Conservation (phyloP, 371 early-diverging fungal species). For the Nematocida sp. region DNA sequence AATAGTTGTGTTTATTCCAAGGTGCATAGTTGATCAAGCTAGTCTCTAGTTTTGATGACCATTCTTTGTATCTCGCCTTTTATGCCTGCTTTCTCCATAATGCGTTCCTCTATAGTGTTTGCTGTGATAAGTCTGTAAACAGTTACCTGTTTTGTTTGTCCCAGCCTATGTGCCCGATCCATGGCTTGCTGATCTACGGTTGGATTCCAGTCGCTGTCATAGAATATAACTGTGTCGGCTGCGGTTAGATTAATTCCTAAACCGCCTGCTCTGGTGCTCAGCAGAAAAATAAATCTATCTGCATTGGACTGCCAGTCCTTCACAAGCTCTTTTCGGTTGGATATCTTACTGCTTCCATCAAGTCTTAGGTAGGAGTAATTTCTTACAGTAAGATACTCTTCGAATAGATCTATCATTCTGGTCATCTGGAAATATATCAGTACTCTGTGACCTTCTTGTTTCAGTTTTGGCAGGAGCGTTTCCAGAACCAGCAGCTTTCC, state of each 20-base stretch:
- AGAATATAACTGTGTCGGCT: conserved; percentile 66
- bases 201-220: conserved; percentile 66
- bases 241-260: conserved; percentile 65
- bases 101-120: conserved; percentile 67
- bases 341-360: conserved; percentile 86
- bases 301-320: conserved; percentile 67
- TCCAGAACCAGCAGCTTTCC: conserved; percentile 85
- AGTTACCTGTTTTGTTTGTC: conserved; percentile 64
- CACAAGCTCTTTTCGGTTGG: conserved; percentile 76
- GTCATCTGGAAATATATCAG: conserved; percentile 98
- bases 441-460: conserved; percentile 80
- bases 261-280: conserved; percentile 72
- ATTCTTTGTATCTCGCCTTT: conserved; percentile 92
- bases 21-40: not conserved
- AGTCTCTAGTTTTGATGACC: conserved; percentile 68
- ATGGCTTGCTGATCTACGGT: conserved; percentile 65
- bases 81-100: conserved; percentile 77
- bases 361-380: conserved; percentile 72
- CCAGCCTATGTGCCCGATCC: conserved; percentile 65
- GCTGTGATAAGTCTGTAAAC: conserved; percentile 63
- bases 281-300: conserved; percentile 75
- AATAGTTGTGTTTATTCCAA: too few species aligned
- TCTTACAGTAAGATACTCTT: conserved; percentile 65
- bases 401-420: conserved; percentile 87
- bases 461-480: conserved; percentile 74